Conservation (phyloP, 306 rosid species). For the Cicer cuneatum region DNA sequence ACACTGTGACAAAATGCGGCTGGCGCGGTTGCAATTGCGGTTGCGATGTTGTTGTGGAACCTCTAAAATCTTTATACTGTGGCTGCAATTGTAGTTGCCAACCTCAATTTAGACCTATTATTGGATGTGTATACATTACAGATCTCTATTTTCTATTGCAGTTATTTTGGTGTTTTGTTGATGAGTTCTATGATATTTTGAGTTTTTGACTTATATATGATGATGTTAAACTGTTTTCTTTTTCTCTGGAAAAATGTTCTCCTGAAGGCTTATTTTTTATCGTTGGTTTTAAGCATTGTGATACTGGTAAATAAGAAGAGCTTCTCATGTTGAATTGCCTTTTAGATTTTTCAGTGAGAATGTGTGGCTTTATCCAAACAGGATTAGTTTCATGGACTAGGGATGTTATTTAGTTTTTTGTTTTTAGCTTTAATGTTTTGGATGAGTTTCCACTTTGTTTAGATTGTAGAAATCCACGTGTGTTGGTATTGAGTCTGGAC, state of each 20-base stretch:
- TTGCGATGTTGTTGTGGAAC: too few relatives aligned
- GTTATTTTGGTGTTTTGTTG: background rate
- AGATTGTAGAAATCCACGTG: conserved; percentile 13
- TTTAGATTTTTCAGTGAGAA: background rate
- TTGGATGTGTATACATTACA: conserved; percentile 5
- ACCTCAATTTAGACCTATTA: background rate
- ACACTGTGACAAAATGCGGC: too few relatives aligned
- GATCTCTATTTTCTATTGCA: conserved; percentile 1
- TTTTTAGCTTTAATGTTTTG: background rate
- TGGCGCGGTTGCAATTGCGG: too few relatives aligned
- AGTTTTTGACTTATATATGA: background rate
- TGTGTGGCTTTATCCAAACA: conserved; percentile 4
- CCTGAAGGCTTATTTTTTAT: too few relatives aligned
- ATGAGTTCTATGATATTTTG: background rate
- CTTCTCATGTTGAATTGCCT: conserved; percentile 15
- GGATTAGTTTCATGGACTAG: conserved; percentile 7
- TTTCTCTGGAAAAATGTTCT: too few relatives aligned
- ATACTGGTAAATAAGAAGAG: background rate
- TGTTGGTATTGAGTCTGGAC: conserved; percentile 29
- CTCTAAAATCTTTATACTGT: too few relatives aligned
- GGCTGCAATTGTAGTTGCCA: too few relatives aligned
- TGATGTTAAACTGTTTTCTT: too few relatives aligned
- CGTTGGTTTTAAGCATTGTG: background rate
- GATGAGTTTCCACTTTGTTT: background rate
- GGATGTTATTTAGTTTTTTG: background rate